Base-by-base conservation (phyloP, 2,329 filamentous ascomycete species). In the Mariannaea elegans region DNA sequence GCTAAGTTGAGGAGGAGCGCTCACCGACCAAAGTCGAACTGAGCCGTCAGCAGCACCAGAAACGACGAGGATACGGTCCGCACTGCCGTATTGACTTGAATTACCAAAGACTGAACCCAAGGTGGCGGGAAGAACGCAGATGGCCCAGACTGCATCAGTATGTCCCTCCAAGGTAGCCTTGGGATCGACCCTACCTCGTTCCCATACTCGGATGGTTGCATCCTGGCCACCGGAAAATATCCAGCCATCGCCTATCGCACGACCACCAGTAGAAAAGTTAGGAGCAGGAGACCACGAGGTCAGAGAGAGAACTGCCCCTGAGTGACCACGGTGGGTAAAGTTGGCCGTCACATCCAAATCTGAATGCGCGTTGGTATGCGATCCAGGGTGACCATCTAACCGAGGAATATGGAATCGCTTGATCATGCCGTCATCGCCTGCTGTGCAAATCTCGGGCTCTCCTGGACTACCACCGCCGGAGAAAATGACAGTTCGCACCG, bases 221-320 rank as follows among this genome's bases (percentile, higher is more conserved):
- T 99, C 95, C 75, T 97, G 93, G 4, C 95, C 95, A 61, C 95
- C 95, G 5, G 94, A 98, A 77, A 99, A 99, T 65, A 99, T 94
- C 95, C 95, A 99, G 24, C 95, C 95, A 69, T 98, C 95, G 29
- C 94, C 94, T 69, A 91, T 88, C 7, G 92, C 92, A 63, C 94
- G 88, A 7, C 94, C 93, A 32, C 94, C 92, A 16, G 93, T 96
- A 7, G 92, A 91, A 74, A 97, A 97, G 72, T 92, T 95, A 23
- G 92, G 91, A 2, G 92, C 90, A 2, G 93, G 89, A 2, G 93
- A 93, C 83, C 93, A 97, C 3, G 94, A 91, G 0, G 94, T 90
- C 23, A 99, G 80, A 41, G 88, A 93, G 38, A 96, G 91, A 2
- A 99, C 94, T 2, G 93, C 88, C 3, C 95, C 94, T n/a, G 89